Evolutionary conservation across 2,329 filamentous ascomycete genomes (phyloP), one percentile per base, ranked within the genome.

Genomic region (Coniochaeta prunicola): DNA sequence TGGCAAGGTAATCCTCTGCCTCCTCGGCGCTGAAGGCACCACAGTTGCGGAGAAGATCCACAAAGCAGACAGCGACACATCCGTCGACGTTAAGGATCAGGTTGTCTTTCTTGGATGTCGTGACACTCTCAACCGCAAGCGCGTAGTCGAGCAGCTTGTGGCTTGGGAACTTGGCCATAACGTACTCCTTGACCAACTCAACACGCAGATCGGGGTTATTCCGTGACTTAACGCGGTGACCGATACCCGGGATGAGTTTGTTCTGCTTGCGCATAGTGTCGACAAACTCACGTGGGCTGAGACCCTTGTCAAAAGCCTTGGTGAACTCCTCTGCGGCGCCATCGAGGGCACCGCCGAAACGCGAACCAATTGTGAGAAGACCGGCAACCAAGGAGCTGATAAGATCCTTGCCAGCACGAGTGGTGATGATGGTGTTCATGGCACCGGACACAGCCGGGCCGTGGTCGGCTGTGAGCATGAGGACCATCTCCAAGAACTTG

Each of bases 351-450:
- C 94, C 94, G 85, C 94, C 94, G 76, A 99, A 99, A 64, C 94
- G 90, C 60, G 93, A 97, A 72, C 94, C 94, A 70, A 99, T 99
- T 69, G 94, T 99, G 73, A 99, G 82, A 58, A 99, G 90, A 91
- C 94, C 94, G 69, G 90, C 90, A 59, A 99, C 94, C 64, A 99
- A 85, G 54, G 94, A 90, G 70, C 88, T 92, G 81, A 99, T 97
- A 67, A 99, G 81, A 74, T 99, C 94, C 85, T 99, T 99, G 76
- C 94, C 94, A 64, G 94, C 94, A 90, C 94, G 91, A 61, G 94
- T 99, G 64, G 94, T 99, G 76, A 99, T 97, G 76, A 99, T 99
- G 75, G 94, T 99, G 88, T 99, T 99, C 94, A 99, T 99, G 76
- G 94, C 94, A 85, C 94, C 94, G 69, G 94, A 99, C 69, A 99